These are phyloP conservation scores for Mycena belliarum DNA, from an alignment of 768 basidiomycete species.

Conservation along the genomic window DNA sequence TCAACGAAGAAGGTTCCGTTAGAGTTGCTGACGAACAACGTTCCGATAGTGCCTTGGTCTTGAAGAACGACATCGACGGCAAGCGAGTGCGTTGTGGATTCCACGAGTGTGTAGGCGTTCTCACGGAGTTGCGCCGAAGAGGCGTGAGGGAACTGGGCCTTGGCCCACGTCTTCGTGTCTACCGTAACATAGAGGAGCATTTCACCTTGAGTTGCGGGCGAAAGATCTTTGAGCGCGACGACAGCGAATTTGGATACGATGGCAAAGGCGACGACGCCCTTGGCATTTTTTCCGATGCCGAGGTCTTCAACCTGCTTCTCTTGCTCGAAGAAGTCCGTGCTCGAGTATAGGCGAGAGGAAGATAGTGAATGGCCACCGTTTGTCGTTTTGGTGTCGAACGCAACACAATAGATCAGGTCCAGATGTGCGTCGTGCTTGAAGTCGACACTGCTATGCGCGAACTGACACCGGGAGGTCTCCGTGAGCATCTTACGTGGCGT, in stretches of 20 bases:
- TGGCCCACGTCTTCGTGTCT: slow-evolving; percentile 83
- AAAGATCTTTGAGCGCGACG: slow-evolving; percentile 79
- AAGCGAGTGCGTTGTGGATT: slow-evolving; percentile 90
- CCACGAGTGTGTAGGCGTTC: slow-evolving; percentile 95
- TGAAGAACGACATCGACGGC: slow-evolving; percentile 90
- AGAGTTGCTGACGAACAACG: slow-evolving; percentile 92
- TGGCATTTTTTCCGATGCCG: slow-evolving; percentile 81
- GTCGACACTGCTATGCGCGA: slow-evolving; percentile 83
- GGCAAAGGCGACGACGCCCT: slow-evolving; percentile 90
- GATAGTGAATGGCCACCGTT: slow-evolving; percentile 52
- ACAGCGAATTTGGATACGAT: slow-evolving; percentile 92
- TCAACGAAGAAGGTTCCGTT: slow-evolving; percentile 96
- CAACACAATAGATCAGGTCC: slow-evolving; percentile 88
- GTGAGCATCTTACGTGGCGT: slow-evolving; percentile 57
- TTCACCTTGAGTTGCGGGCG: slow-evolving; percentile 56
- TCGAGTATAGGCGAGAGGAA: slow-evolving; percentile 77
- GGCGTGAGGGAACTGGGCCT: slow-evolving; percentile 91
- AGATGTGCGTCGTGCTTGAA: slow-evolving; percentile 77
- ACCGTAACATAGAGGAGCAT: slow-evolving; percentile 86
- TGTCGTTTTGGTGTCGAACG: slow-evolving; percentile 63
- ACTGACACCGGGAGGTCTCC: slow-evolving; percentile 81
- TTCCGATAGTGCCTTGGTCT: slow-evolving; percentile 69
- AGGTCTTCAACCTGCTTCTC: slow-evolving; percentile 76
- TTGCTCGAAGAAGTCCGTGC: slow-evolving; percentile 83
- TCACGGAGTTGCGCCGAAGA: slow-evolving; percentile 76